Evolutionary conservation across 1,139 yeast genomes (phyloP), one percentile per base, ranked within the genome.

Genomic region (Yamadazyma dushanensis): DNA sequence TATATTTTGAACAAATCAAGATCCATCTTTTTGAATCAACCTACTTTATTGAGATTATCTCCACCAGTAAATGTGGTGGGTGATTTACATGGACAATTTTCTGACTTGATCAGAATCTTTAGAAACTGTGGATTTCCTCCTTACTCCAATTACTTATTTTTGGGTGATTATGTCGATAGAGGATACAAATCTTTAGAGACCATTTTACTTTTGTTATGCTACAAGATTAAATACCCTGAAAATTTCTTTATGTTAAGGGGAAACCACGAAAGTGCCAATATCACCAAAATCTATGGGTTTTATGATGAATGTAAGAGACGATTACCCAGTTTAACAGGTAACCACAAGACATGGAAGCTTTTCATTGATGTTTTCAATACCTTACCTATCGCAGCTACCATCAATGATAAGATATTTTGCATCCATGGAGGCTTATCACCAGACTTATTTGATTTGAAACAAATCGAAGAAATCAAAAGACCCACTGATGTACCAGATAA

Each of bases 351-450:
- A 40, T 87, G 96, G 96, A 86, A 83, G 55, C 56, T 62, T 38
- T 80, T 85, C 49, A 75, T 87, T 40, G 96, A 87, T 57, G 94
- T 83, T 2, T 87, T 87, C 69, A 87, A 86, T 59, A 80, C 89
- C 9, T 66, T 87, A 46, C 96, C 96, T 1, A 79, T 86, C 38
- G 95, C 95, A 5, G 96, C 95, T 4, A 79, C 87, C 4, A 82
- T 87, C 49, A 87, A 85, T 35, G 90, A 86, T 47, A 83, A 83
- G 56, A 85, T 87, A 28, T 87, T 87, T 49, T 86, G 95, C 63
- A 86, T 87, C 39, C 96, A 87, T 61, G 96, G 96, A 22, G 96
- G 96, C 3, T 70, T 87, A 31, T 85, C 95, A 0, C 96, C 96
- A 2, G 80, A 80, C 37, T 69, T 87, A 47, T 68, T 68, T 13